Base-by-base conservation (phyloP, 768 basidiomycete genomes). In the Plicaturopsis crispa region DNA sequence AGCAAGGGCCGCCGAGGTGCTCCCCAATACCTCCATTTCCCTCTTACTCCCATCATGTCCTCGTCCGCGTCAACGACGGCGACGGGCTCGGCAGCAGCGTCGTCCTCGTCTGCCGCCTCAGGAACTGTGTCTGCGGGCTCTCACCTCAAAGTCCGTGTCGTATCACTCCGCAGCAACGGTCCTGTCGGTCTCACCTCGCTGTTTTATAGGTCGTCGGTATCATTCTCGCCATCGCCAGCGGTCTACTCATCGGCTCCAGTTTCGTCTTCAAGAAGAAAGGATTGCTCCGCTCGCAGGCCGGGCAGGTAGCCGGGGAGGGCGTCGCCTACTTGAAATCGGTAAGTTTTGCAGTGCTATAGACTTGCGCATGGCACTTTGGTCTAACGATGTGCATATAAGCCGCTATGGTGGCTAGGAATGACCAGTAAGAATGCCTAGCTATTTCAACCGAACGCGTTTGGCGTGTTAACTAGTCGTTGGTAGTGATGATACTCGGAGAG, bases 261-360 rank as follows among this genome's bases (percentile, higher is more conserved):
- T 98, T 97, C 59, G 93, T 98, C 2, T 84, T 99, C 67, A 99
- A 99, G 78, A 99, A 99, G 75, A 96, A 90, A 54, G 94, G 87
- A 6, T 67, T 90, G 14, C 55, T 90, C 38, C 71, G 78, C 59
- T 78, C 81, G 56, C 85, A 87, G 67, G 83, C 84, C 43, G 90
- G 86, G 48, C 80, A 84, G 42, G 59, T 62, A 28, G 75, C 81
- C 3, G 86, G 86, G 39, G 84, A 88, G 55, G 93, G 94, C 21
- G 90, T 94, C 42, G 89, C 76, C 10, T 99, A 98, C 66, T 77
- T 98, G 54, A 97, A 94, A 65, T 89, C 85, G 54, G 86, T 89
- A 58, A 59, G n/a, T n/a, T 84, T 68, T 16, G 26, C 21, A 39
- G 17, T 22, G 19, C 36, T 24, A 33, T 18, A 28, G 33, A 36